Evolutionary conservation across 805 yeast species (phyloP).

Genomic region (Sungouiella thailandica): DNA sequence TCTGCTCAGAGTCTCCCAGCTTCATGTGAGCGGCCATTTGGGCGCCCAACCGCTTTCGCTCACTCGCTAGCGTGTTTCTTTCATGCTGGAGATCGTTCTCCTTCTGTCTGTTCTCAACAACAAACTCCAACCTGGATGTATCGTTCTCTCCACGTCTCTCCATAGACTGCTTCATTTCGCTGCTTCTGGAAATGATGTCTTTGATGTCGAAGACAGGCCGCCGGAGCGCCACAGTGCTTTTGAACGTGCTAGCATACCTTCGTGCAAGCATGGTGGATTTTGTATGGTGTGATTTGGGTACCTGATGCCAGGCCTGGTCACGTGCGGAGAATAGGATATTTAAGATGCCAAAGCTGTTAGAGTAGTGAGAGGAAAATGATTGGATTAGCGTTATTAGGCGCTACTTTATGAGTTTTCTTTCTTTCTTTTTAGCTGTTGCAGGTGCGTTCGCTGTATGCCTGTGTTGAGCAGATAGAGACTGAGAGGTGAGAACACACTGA

Average conservation of each 20-base stretch:
- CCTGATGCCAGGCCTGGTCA: too few species aligned
- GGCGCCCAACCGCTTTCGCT: constrained; percentile 24
- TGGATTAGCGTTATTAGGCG: too few species aligned
- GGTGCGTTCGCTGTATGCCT: too few species aligned
- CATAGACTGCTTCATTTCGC: constrained; percentile 25
- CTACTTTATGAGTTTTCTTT: too few species aligned
- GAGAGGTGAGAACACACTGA: too few species aligned
- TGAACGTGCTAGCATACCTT: constrained; percentile 15
- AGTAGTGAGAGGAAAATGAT: too few species aligned
- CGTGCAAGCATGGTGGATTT: too few species aligned
- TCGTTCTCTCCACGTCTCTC: constrained; percentile 20
- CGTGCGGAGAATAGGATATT: too few species aligned
- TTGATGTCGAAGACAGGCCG: constrained; percentile 13
- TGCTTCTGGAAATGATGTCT: constrained; percentile 7
- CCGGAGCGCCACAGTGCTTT: constrained; percentile 13
- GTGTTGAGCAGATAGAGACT: too few species aligned
- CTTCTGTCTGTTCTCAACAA: constrained; percentile 20
- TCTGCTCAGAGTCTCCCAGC: constrained; percentile 5
- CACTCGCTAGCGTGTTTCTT: constrained; percentile 23
- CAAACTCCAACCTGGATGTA: constrained; percentile 19
- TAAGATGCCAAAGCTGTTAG: too few species aligned
- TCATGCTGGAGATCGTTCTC: constrained; percentile 19
- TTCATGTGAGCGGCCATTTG: constrained; percentile 21
- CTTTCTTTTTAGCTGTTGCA: too few species aligned
- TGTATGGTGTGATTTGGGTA: too few species aligned